Conservation (phyloP, 1,284 basidiomycete species). For the Apiotrichum siamense region DNA sequence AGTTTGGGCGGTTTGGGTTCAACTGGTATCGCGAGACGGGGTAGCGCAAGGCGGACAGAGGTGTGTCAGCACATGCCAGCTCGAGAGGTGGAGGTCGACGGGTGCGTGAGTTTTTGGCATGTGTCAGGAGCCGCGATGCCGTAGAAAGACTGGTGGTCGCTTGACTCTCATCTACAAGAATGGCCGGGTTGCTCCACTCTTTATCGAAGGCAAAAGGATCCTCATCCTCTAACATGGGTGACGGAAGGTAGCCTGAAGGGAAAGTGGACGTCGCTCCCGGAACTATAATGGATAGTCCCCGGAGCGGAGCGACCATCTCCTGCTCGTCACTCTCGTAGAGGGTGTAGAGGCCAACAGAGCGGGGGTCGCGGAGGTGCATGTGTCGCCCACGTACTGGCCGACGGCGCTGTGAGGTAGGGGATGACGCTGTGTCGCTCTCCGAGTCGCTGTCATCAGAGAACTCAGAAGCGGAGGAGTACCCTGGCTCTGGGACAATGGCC, state of each 20-base stretch:
- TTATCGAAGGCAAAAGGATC: slow-evolving; percentile 9
- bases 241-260: not conserved
- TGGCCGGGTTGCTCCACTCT: not conserved
- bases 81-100: slow-evolving; percentile 2
- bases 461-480: no score
- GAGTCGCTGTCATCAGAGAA: not conserved
- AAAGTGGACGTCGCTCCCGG: not conserved
- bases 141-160: not conserved
- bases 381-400: slow-evolving; percentile 21
- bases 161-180: not conserved
- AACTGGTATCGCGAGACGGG: slow-evolving; percentile 3
- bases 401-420: no score
- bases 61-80: not conserved
- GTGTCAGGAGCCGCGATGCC: no score
- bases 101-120: not conserved
- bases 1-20: not conserved
- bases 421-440: not conserved
- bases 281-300: not conserved
- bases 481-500: no score
- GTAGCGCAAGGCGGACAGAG: not conserved
- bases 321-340: slow-evolving; percentile 27
- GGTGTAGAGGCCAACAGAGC: slow-evolving; percentile 31
- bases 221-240: slow-evolving; percentile 4
- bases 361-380: slow-evolving; percentile 28
- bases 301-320: not conserved